Conservation (phyloP, 2,329 filamentous ascomycete genomes). For the Penicillium brevicompactum region DNA sequence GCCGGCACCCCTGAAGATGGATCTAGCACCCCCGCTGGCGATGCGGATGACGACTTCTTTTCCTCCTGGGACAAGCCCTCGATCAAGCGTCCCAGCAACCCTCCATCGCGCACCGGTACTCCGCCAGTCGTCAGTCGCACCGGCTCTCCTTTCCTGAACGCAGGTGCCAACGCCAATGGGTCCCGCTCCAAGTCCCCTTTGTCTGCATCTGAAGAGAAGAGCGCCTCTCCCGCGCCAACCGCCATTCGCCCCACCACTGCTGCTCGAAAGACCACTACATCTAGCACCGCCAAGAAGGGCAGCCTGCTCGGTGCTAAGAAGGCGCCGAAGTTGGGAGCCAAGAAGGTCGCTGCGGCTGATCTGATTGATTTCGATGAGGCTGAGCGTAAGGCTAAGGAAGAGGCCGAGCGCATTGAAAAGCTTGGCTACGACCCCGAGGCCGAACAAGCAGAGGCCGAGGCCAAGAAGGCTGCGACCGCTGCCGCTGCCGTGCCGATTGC, state of each 20-base stretch:
- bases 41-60: constrained; percentile 92
- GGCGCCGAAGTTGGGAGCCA: constrained; percentile 79
- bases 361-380: constrained; percentile 95
- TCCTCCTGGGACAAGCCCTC: constrained; percentile 98
- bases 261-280: constrained; percentile 72
- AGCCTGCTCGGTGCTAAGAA: constrained; percentile 88
- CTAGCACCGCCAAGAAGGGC: constrained; percentile 71
- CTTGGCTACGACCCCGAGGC: constrained; percentile 93
- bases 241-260: constrained; percentile 75
- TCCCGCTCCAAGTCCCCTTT: constrained; percentile 85
- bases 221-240: constrained; percentile 57
- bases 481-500: constrained; percentile 62
- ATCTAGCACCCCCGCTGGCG: constrained; percentile 75
- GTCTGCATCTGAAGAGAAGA: constrained; percentile 56
- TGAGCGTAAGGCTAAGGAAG: constrained; percentile 95
- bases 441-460: constrained; percentile 59
- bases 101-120: constrained; percentile 84
- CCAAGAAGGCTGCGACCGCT: constrained; percentile 22
- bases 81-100: constrained; percentile 94
- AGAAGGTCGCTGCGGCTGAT: constrained; percentile 77
- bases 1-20: constrained; percentile 64
- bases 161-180: constrained; percentile 66
- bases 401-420: constrained; percentile 93
- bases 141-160: constrained; percentile 85
- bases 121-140: constrained; percentile 79